A percentile compares a stretch with the other conserved stretches of the same genome.
Conservation (phyloP, 345 rosid species). For the Citrus cavaleriei region DNA sequence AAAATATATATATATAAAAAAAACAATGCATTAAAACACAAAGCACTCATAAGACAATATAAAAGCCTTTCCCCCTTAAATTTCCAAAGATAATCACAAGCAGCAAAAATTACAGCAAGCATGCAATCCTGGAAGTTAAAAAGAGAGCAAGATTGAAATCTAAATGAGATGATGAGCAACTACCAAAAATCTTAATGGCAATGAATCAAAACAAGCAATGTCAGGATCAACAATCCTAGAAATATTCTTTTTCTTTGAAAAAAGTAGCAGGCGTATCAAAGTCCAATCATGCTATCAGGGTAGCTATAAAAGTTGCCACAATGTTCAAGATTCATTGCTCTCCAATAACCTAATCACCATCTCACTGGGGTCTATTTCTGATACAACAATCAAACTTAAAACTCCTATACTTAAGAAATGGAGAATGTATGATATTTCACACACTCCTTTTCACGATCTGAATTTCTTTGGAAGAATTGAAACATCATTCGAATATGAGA, state of each 20-base stretch:
- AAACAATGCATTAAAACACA: too few relatives aligned
- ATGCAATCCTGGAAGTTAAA: too few relatives aligned
- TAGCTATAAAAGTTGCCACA: background rate
- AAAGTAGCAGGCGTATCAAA: background rate
- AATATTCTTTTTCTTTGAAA: background rate
- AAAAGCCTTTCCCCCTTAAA: too few relatives aligned
- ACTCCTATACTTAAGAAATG: background rate
- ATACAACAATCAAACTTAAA: background rate
- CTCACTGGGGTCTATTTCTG: background rate
- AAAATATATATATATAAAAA: too few relatives aligned
- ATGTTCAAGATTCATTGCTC: background rate
- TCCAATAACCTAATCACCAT: background rate
- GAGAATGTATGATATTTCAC: background rate
- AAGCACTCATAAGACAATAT: too few relatives aligned
- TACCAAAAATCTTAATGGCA: background rate
- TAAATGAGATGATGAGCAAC: too few relatives aligned
- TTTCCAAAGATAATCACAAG: too few relatives aligned
- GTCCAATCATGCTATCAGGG: background rate
- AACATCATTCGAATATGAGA: too few relatives aligned
- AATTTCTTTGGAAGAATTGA: too few relatives aligned
- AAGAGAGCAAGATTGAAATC: too few relatives aligned
- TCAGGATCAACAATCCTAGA: background rate
- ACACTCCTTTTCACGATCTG: too few relatives aligned
- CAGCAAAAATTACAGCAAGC: too few relatives aligned
- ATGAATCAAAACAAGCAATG: background rate